Conservation (phyloP, 1,284 basidiomycete species). For the Heimioporus punctisporus region DNA sequence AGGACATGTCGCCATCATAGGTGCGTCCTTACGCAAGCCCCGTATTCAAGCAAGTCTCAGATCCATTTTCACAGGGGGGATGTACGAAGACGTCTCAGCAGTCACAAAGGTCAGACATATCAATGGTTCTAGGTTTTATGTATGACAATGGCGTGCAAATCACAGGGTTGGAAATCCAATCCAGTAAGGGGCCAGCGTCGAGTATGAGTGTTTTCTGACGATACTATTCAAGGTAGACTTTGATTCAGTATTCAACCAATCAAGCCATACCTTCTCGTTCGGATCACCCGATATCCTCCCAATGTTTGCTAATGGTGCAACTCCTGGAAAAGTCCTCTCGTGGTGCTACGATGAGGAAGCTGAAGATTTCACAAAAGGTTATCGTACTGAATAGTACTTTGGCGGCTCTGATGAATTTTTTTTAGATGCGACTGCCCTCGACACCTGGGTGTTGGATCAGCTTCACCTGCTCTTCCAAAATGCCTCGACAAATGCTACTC, state of each 20-base stretch:
- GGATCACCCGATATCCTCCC: constrained; percentile 91
- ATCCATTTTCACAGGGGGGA: constrained; percentile 54
- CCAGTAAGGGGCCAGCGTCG: constrained; percentile 52
- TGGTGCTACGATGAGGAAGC: constrained; percentile 82
- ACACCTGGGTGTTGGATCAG: constrained; percentile 80
- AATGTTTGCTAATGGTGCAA: constrained; percentile 84
- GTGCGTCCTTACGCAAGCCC: constrained; percentile 35
- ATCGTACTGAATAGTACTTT: not conserved
- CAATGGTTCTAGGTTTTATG: not conserved
- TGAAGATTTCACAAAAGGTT: constrained; percentile 87
- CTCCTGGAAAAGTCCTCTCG: constrained; percentile 68
- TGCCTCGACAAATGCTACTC: constrained; percentile 50
- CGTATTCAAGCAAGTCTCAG: constrained; percentile 2
- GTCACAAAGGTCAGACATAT: constrained; percentile 70
- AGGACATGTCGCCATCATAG: constrained; percentile 90
- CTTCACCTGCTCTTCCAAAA: constrained; percentile 64
- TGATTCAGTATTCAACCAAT: constrained; percentile 90
- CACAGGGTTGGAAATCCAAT: constrained; percentile 88
- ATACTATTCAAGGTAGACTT: constrained; percentile 65
- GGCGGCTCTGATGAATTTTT: not conserved
- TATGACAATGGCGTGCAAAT: constrained; percentile 6
- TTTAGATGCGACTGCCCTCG: constrained; percentile 77
- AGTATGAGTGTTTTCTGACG: constrained; percentile 6
- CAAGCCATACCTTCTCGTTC: constrained; percentile 79
- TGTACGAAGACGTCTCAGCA: constrained; percentile 94